phyloP scores from a whole-genome alignment of 2,329 filamentous ascomycete genomes.

The Chrysosporium keratinophilum region DNA sequence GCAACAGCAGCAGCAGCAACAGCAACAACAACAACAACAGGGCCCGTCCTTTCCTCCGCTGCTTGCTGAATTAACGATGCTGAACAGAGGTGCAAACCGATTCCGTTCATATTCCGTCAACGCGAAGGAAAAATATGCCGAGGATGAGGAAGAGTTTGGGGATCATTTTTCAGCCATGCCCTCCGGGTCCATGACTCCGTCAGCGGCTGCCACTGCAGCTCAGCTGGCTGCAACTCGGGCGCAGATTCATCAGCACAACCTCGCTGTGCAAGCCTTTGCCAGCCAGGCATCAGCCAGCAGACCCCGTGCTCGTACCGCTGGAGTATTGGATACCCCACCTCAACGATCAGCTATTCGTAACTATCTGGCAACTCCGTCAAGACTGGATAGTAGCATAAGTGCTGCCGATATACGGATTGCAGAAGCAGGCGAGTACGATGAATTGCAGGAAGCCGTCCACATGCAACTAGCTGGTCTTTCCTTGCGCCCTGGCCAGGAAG shows the following conservation, averaged over 20 bases:
- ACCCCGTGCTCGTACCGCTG: conserved; percentile 81
- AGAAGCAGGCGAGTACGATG: conserved; percentile 68
- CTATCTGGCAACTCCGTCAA: conserved; percentile 66
- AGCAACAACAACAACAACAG: conserved; percentile 40
- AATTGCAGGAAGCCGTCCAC: conserved; percentile 71
- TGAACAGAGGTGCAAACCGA: conserved; percentile 68
- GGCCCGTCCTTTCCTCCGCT: conserved; percentile 50
- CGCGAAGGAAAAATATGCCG: conserved; percentile 92
- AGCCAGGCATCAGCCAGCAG: conserved; percentile 71
- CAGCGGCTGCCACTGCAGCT: conserved; percentile 46
- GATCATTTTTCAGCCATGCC: conserved; percentile 46
- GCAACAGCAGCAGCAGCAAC: conserved; percentile 46
- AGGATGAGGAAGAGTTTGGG: conserved; percentile 71
- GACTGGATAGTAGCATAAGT: conserved; percentile 65
- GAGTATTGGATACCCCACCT: conserved; percentile 70
- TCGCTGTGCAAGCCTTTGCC: conserved; percentile 85
- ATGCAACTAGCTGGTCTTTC: conserved; percentile 56
- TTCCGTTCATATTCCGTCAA: conserved; percentile 98
- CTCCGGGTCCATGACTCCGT: conserved; percentile 51
- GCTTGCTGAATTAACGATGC: conserved; percentile 62
- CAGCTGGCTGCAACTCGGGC: conserved; percentile 52
- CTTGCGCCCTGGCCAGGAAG: conserved; percentile 54
- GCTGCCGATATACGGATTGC: conserved; percentile 63
- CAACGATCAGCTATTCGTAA: conserved; percentile 55
- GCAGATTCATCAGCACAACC: conserved; percentile 77